Evolutionary conservation across 106 monocot species (phyloP).

Genomic region (Allium fistulosum): DNA sequence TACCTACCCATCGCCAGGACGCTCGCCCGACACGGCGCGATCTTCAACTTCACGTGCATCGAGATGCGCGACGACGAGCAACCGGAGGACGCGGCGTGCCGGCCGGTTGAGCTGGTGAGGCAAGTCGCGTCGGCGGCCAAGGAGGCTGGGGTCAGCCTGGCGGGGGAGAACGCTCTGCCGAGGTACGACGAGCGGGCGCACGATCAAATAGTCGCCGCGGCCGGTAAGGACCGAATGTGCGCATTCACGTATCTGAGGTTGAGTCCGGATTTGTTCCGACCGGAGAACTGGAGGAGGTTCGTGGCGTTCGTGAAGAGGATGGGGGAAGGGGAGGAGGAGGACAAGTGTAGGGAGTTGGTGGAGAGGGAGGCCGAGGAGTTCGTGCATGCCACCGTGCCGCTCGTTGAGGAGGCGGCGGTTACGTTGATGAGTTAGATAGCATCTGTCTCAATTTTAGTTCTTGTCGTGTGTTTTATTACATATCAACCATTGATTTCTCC

Average conservation of each 20-base stretch:
- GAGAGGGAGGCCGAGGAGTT: constrained; percentile 37
- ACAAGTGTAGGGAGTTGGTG: constrained; percentile 24
- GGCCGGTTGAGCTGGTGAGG: constrained; percentile 66
- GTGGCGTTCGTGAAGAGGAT: constrained; percentile 67
- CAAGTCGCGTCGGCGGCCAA: constrained; percentile 58
- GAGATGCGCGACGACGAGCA: constrained; percentile 89
- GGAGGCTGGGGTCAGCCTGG: constrained; percentile 48
- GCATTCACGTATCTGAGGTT: constrained; percentile 84
- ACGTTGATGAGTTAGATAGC: constrained; percentile 13
- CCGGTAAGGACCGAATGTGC: constrained; percentile 25
- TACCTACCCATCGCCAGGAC: constrained; percentile 68
- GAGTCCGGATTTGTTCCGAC: constrained; percentile 47
- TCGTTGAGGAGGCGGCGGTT: constrained; percentile 43
- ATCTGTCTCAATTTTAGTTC: background rate
- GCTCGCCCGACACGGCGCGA: constrained; percentile 63
- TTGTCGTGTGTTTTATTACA: no score
- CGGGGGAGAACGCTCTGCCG: constrained; percentile 91
- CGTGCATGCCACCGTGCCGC: constrained; percentile 29
- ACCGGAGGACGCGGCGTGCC: constrained; percentile 67
- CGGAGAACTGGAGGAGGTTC: constrained; percentile 64
- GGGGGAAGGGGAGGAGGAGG: constrained; percentile 23
- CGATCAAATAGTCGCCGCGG: constrained; percentile 46
- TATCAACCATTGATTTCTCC: no score
- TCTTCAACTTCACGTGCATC: constrained; percentile 88
- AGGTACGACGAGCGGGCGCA: constrained; percentile 68